Percentiles rank a stretch among this genome's conserved stretches.
Conservation (phyloP, 345 rosid genomes). For the Nephelium lappaceum region DNA sequence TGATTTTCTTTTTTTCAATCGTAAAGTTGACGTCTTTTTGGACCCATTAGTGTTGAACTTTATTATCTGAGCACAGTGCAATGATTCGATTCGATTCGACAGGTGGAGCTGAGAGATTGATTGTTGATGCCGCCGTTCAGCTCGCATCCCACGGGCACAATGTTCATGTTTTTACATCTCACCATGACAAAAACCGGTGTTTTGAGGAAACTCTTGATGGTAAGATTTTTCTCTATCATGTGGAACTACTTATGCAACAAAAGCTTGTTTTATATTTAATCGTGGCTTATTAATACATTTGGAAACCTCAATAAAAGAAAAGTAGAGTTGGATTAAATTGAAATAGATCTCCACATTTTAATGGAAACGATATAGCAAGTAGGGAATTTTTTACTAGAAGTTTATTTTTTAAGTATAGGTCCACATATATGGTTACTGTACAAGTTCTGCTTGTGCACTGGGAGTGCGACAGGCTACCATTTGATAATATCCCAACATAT, state of each 20-base stretch:
- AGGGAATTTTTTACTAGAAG: background rate
- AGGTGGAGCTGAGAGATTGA: slow-evolving; percentile 98
- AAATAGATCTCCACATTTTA: background rate
- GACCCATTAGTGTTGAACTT: background rate
- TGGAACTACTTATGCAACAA: background rate
- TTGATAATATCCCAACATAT: background rate
- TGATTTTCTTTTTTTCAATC: slow-evolving; percentile 20
- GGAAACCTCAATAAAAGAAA: too few species aligned
- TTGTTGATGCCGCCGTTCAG: slow-evolving; percentile 93
- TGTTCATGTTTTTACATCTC: slow-evolving; percentile 87
- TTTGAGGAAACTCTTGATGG: slow-evolving; percentile 92
- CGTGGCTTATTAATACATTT: background rate
- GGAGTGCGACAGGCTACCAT: background rate
- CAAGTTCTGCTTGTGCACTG: background rate
- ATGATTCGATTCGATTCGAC: slow-evolving; percentile 13
- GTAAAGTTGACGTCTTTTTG: background rate
- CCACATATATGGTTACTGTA: background rate
- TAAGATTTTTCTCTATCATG: slow-evolving; percentile 16
- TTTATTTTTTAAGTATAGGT: background rate
- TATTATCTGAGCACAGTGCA: background rate
- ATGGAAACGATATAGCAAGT: background rate
- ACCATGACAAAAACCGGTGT: slow-evolving; percentile 80
- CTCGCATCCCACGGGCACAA: slow-evolving; percentile 76
- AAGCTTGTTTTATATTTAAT: too few species aligned
- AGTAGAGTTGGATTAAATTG: background rate